Evolutionary conservation across 345 rosid species (phyloP), one percentile per base, ranked within the genome.

Genomic region (Heritiera littoralis): DNA sequence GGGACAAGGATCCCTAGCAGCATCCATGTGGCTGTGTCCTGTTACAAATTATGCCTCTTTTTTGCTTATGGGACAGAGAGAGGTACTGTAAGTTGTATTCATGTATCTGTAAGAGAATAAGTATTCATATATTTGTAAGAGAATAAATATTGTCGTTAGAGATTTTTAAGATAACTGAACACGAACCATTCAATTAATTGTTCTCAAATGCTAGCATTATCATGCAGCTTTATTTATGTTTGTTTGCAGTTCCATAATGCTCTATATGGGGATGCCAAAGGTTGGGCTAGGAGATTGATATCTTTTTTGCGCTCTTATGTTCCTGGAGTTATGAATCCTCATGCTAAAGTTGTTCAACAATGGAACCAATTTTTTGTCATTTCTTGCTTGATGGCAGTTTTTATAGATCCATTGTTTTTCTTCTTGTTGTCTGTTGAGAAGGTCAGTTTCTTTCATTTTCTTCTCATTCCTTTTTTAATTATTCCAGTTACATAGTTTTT

Each of bases 271-370:
- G 97, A 92, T 82, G 97, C 98, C 76, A 88, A 87, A 87, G 93
- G 99, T 11, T 92, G 99, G 92, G 93, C 91, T 35, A 92, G 82
- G 81, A 77, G 91, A 70, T 81, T 86, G 71, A 49, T 74, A 55
- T 81, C 92, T 9, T 84, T 48, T 86, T 7, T 87, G 64, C 40
- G 38, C 66, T 75, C 73, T 32, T 68, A 76, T 84, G 78, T 91
- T 82, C 92, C 88, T 41, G 87, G 91, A 45, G 87, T 93, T 83
- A 88, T 92, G 93, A 95, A 93, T 85, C 98, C 99, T 83, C 98
- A 95, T 81, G 59, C 89, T 32, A 81, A 80, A 81, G 54, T 77
- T 68, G 90, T 93, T 84, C 94, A 91, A 76, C 71, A 14, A 2
- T 95, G 98, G 98, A 88, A 85, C 84, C 80, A 91, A 72, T 88